Base-by-base conservation (phyloP, 208 protist genomes). In the Spongospora subterranea region DNA sequence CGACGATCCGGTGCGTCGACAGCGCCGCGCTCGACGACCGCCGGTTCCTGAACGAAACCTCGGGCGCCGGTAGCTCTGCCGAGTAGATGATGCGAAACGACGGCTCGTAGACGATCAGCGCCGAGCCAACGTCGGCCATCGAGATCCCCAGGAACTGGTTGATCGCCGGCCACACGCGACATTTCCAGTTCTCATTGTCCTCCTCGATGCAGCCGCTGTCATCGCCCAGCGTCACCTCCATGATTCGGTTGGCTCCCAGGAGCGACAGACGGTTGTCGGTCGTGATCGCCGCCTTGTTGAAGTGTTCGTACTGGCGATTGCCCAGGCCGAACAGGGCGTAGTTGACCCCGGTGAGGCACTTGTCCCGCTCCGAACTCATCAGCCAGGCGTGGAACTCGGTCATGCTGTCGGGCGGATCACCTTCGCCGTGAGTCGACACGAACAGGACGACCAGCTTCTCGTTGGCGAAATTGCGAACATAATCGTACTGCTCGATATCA, bases 301-400 rank as follows among this genome's bases (percentile, higher is more conserved):
- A 91, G 24, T 82, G 38, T 40, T 90, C 88, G 20, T 91, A 91
- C 39, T 66, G 77, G 32, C 39, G 29, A 76, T 90, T 91, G 38
- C 90, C 90, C 1, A 91, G 43, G 0, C 90, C 90, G 43, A 91
- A 91, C 24, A 91, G 11, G 13, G 90, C 90, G 20, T 90, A 91
- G 41, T 1, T 43, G 43, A 90, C 29, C 43, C 90, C 0, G 20
- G 20, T 0, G 11, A 76, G 43, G 13, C 45, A 46, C 0, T 20
- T 0, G 6, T 17, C 6, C 0, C 29, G 29, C 11, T 89, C 40
- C 13, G 1, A 1, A 24, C 40, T 38, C 64, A 60, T 20, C 40
- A 91, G 43, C 29, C 89, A 91, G 35, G 89, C 64, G 20, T 91
- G 0, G 32, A 91, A 91, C 0, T 71, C 71, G 39, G 11, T 11